A percentile compares a stretch with the other conserved stretches of the same genome.
phyloP scores from a whole-genome alignment of 192 early-diverging fungal species.

The Mortierella alpina region DNA sequence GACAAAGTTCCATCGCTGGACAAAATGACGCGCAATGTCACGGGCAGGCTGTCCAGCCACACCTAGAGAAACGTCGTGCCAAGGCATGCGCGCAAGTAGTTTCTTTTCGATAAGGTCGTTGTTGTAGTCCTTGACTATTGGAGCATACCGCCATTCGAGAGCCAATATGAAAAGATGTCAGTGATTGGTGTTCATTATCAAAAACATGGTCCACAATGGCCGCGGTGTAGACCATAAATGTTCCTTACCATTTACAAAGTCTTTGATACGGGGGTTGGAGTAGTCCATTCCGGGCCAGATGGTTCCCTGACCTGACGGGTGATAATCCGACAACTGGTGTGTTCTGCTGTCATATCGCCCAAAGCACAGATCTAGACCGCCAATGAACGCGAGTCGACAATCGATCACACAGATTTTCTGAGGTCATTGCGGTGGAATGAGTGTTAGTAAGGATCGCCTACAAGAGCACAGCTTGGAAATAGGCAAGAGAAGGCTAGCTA shows the following conservation, averaged over 20 bases:
- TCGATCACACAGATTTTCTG: constrained; percentile 77
- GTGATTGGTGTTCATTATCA: background rate
- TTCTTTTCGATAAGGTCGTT: constrained; percentile 58
- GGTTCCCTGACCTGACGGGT: constrained; percentile 57
- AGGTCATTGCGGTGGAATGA: background rate
- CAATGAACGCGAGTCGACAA: constrained; percentile 80
- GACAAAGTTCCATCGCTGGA: constrained; percentile 93
- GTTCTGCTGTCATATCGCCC: constrained; percentile 86
- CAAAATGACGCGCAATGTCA: constrained; percentile 89
- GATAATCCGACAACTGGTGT: constrained; percentile 82
- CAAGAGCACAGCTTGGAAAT: background rate
- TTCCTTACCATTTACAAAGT: constrained; percentile 66
- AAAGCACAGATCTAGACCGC: constrained; percentile 85
- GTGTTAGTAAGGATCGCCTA: background rate
- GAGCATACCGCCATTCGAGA: no score
- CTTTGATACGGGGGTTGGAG: constrained; percentile 88
- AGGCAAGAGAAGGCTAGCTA: background rate
- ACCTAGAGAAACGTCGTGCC: constrained; percentile 88
- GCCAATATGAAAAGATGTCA: background rate
- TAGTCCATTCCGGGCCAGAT: constrained; percentile 87
- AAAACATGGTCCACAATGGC: background rate
- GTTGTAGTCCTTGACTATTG: constrained; percentile 64
- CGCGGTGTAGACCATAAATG: background rate
- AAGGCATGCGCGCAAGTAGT: constrained; percentile 80
- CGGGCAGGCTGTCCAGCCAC: constrained; percentile 84